Evolutionary conservation across 192 early-diverging fungal species (phyloP), one percentile per base, ranked within the genome.

Genomic region (Kickxella alabastrina): DNA sequence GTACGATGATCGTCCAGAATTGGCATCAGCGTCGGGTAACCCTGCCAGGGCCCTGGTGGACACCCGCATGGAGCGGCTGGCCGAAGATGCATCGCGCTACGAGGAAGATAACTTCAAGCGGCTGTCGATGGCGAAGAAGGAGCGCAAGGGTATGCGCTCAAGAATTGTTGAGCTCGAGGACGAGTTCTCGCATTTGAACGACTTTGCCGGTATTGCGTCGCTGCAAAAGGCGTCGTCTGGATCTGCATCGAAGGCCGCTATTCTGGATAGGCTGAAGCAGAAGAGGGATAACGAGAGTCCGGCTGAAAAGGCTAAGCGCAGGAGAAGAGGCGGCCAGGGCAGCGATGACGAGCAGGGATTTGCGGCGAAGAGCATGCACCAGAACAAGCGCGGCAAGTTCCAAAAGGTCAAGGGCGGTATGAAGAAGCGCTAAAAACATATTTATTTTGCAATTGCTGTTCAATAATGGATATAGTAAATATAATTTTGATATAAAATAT

Each of bases 61-160:
- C 25, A 72, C 71, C 27, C 75, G 66, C 17, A 62, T 84, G 43
- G 83, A 88, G 59, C 58, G 69, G 25, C 49, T 79, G 45, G 76
- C 82, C 13, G 70, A 72, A 9, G 88, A 93, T 54, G 79, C 83
- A 27, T 68, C 80, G 42, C 54, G 75, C 18, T 93, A 87, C 59
- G 93, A 96, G 62, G 93, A 96, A 55, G 87, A 91, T 17, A 92
- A 93, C 70, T 92, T 92, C 68, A 81, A 83, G 26, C 82, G 93
- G 43, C 62, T 92, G 36, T 68, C 72, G 35, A 36, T 90, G 41
- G 83, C 79, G 35, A 81, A 83, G 45, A 86, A 90, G 64, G 91
- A 96, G 37, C 80, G 86, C 76, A 78, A 81, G 53, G 74, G 78
- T 37, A 28, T 88, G 47, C 77, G 82, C 42, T 64, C 73, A 15